Base-by-base conservation (phyloP, 1,284 basidiomycete genomes). In the Austroboletus niveus region DNA sequence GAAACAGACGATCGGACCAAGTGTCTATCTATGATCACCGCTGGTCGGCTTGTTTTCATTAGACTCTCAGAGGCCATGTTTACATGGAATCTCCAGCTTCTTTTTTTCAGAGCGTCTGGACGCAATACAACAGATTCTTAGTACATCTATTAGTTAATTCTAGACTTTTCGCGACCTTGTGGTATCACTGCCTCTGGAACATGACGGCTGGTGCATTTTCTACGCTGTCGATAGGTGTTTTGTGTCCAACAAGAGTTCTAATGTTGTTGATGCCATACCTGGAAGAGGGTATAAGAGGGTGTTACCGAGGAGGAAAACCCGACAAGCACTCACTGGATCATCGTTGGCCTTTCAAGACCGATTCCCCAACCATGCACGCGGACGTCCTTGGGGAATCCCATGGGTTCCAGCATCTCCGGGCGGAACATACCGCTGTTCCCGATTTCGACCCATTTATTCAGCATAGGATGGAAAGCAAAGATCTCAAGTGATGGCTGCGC, bases 351-450 rank as follows among this genome's bases (percentile, higher is more conserved):
- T 74, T 99, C 97, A 34, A 99, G 77, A 65, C 87, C 85, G 59
- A 99, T 82, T 50, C 97, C 97, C 94, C 96, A 99, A 17, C 97
- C 97, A 59, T 97, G 89, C 4, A 98, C 96, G 47, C 95, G 88
- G 10, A 99, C 94, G 61, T 95, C 94, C 60, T 94, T 92, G 3
- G 97, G 97, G 66, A 99, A 87, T 40, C 97, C 97, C 95, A 99
- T 99, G 9, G 97, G 94, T 67, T 94, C 93, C 44, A 99, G 79
- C 96, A 99, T 99, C 70, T 99, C 97, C 3, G 97, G 97, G 36
- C 97, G 84, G 87, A 99, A 99, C 90, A 99, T 97, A 42, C 97
- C 97, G 63, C 92, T 96, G 75, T 96, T 92, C 22, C 89, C 89
- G 20, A 92, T 86, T 66, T 99, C 96, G 44, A 99, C 96, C 95